Conservation (phyloP, 352 stramenopile genomes). For the Pythium aquatile region DNA sequence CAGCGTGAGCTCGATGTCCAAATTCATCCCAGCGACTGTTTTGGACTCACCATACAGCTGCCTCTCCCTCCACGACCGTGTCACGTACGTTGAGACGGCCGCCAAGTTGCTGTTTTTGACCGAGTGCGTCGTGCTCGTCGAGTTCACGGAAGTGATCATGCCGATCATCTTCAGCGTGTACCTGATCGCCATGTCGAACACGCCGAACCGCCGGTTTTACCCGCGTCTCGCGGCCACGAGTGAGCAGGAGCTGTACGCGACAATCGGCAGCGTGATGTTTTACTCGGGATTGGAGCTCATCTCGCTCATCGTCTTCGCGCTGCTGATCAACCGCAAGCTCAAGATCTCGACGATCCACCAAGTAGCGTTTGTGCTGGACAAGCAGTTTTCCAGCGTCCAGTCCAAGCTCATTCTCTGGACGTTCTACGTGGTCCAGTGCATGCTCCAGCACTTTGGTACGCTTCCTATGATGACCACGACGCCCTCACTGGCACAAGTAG, state of each 20-base stretch:
- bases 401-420: constrained; percentile 36
- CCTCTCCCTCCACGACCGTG: constrained; percentile 13
- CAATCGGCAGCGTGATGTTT: neutral
- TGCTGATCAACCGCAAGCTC: constrained; percentile 4
- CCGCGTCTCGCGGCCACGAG: neutral
- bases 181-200: constrained; percentile 5
- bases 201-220: constrained; percentile 18
- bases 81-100: constrained; percentile 5
- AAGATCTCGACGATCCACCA: constrained; percentile 28
- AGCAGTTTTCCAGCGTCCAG: constrained; percentile 23
- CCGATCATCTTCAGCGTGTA: constrained; percentile 19
- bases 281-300: constrained; percentile 18
- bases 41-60: neutral
- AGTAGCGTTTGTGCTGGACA: constrained; percentile 37
- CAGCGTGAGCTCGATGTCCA: neutral
- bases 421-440: constrained; percentile 36
- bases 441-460: constrained; percentile 28
- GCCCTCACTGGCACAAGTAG: too few species aligned
- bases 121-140: constrained; percentile 20
- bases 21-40: neutral
- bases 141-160: constrained; percentile 25
- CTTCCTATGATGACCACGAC: neutral
- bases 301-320: constrained; percentile 4
- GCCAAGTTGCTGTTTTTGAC: constrained; percentile 11
- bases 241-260: neutral